Percentiles rank a stretch among this genome's conserved stretches.
Conservation (phyloP, 1,284 basidiomycete genomes). For the Moesziomyces sp. region DNA sequence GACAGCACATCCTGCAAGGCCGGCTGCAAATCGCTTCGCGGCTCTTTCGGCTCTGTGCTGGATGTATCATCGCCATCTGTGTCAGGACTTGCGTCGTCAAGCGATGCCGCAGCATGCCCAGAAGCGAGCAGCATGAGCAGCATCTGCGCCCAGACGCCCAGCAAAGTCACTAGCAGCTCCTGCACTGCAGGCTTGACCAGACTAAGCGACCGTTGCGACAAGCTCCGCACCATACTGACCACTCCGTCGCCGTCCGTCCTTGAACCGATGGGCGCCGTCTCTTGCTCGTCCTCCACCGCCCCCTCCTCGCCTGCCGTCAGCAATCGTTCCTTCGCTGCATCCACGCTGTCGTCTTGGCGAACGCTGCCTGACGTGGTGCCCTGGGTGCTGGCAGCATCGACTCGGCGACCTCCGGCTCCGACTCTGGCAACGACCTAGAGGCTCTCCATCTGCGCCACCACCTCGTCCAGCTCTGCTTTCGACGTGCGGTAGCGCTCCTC, state of each 20-base stretch:
- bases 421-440: conserved; percentile 70
- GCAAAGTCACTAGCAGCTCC: conserved; percentile 17
- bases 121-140: conserved; percentile 17
- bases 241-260: not conserved
- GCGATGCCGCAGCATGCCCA: conserved; percentile 1
- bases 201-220: conserved; percentile 22
- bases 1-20: not conserved
- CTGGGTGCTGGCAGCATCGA: not conserved
- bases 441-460: conserved; percentile 82
- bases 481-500: conserved; percentile 79
- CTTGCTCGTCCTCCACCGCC: not conserved
- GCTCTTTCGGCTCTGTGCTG: not conserved
- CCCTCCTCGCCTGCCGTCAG: not conserved
- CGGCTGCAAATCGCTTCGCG: not conserved
- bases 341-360: conserved; percentile 10
- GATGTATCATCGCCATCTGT: not conserved
- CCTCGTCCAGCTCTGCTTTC: conserved; percentile 88
- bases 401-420: conserved; percentile 12
- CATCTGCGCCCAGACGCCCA: conserved; percentile 30
- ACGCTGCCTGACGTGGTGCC: not conserved
- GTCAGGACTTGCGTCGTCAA: not conserved
- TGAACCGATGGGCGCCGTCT: not conserved
- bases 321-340: conserved; percentile 5
- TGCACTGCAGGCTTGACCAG: conserved; percentile 11
- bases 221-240: conserved; percentile 19